Conservation (phyloP, 73 alveolate genomes). For the Paramecium primaurelia region DNA sequence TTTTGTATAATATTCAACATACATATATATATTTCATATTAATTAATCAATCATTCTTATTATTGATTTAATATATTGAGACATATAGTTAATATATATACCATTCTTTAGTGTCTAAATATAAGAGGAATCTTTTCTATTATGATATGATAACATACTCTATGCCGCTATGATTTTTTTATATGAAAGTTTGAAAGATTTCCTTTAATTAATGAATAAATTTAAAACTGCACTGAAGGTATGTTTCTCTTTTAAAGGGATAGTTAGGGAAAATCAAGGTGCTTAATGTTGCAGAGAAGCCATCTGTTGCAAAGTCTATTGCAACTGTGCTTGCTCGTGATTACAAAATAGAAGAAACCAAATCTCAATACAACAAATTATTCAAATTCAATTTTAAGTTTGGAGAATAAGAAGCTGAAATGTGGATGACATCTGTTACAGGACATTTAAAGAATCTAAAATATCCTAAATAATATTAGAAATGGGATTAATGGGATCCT, state of each 20-base stretch:
- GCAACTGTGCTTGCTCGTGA: slow-evolving; percentile 67
- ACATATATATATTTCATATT: not conserved
- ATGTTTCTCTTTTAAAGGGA: not conserved
- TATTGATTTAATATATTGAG: not conserved
- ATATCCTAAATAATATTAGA: slow-evolving; percentile 52
- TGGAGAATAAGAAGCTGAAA: slow-evolving; percentile 42
- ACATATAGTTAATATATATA: too few relatives aligned
- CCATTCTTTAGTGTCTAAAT: too few relatives aligned
- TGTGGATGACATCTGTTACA: slow-evolving; percentile 83
- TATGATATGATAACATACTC: not conserved
- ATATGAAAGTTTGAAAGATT: not conserved
- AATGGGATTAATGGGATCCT: slow-evolving; percentile 59
- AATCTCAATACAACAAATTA: slow-evolving; percentile 84
- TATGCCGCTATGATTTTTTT: not conserved
- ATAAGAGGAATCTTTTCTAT: not conserved
- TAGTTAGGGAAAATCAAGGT: slow-evolving; percentile 33
- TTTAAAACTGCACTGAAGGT: not conserved
- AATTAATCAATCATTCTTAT: too few relatives aligned
- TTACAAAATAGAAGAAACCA: not conserved
- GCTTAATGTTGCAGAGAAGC: slow-evolving; percentile 98
- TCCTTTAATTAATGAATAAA: not conserved
- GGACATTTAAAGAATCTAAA: slow-evolving; percentile 69
- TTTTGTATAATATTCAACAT: not conserved
- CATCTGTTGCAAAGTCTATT: slow-evolving; percentile 97
- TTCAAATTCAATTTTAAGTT: slow-evolving; percentile 78